Percentiles rank a stretch among this genome's conserved stretches.
phyloP scores from a whole-genome alignment of 257 asterid genomes.

The Solanum appendiculatum region DNA sequence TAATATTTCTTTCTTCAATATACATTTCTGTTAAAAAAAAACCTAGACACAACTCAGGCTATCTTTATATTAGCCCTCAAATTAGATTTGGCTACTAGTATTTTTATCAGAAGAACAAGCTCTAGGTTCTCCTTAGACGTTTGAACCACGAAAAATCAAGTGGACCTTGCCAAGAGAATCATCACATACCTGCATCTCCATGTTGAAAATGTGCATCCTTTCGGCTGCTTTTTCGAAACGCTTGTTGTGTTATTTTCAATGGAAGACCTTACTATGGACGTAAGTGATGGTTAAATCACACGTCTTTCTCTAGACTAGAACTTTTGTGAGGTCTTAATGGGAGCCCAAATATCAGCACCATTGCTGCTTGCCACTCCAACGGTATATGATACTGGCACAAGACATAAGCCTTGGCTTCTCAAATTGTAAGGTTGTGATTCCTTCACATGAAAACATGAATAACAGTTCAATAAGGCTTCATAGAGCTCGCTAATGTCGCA shows the following conservation, averaged over 20 bases:
- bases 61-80: neutral
- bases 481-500: no score
- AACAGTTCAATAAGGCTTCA: slow-evolving; percentile 1
- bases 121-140: neutral
- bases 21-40: neutral
- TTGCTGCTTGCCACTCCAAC: slow-evolving; percentile 62
- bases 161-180: neutral
- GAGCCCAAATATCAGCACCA: slow-evolving; percentile 98
- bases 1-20: neutral
- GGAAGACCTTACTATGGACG: slow-evolving; percentile 8
- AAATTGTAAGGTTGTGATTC: slow-evolving; percentile 40
- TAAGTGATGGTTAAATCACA: slow-evolving; percentile 12
- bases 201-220: neutral
- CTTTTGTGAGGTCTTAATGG: slow-evolving; percentile 39
- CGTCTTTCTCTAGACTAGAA: slow-evolving; percentile 13
- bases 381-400: slow-evolving; percentile 58
- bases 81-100: neutral
- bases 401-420: slow-evolving; percentile 61
- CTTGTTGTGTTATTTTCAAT: neutral
- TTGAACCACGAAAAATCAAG: neutral
- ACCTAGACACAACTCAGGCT: neutral
- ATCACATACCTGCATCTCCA: neutral
- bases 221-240: neutral
- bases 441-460: slow-evolving; percentile 9
- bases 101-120: neutral